Percentiles rank a stretch among this genome's conserved stretches.
These are phyloP conservation scores for Epichloe uncinata DNA, from an alignment of 2,329 filamentous ascomycete species.

Conservation along the genomic window DNA sequence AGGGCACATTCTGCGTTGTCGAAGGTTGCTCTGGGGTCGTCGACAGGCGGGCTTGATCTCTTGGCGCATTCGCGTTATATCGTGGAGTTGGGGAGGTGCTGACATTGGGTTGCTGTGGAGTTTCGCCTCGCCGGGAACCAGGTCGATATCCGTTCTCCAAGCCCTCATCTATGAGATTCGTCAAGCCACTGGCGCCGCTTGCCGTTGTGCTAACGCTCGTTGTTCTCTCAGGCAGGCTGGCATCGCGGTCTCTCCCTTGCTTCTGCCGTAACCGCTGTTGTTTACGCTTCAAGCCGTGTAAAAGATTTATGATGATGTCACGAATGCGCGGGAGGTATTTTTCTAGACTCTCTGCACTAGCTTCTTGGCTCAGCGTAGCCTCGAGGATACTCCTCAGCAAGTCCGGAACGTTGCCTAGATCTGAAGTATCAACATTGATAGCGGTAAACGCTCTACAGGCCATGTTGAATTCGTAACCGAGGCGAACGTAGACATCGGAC, in stretches of 20 bases:
- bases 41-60: conserved; percentile 39
- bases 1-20: conserved; percentile 63
- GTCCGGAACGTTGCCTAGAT: conserved; percentile 92
- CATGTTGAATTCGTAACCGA: conserved; percentile 99
- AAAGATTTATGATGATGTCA: conserved; percentile 95
- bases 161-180: conserved; percentile 46
- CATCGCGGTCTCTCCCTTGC: conserved; percentile 42
- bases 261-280: conserved; percentile 72
- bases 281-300: conserved; percentile 93
- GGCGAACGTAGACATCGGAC: conserved; percentile 91
- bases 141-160: conserved; percentile 38
- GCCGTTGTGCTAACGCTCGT: conserved; percentile 46
- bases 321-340: conserved; percentile 87
- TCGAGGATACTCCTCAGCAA: conserved; percentile 81
- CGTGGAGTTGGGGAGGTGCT: conserved; percentile 35
- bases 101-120: conserved; percentile 14
- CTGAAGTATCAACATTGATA: conserved; percentile 89
- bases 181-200: conserved; percentile 42
- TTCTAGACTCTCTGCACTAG: conserved; percentile 84
- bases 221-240: conserved; percentile 33
- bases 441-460: conserved; percentile 92
- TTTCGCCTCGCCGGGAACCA: conserved; percentile 21
- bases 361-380: conserved; percentile 91
- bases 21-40: conserved; percentile 49
- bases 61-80: conserved; percentile 22